A percentile compares a stretch with the other conserved stretches of the same genome.
phyloP scores from a whole-genome alignment of 1,284 basidiomycete genomes.

The Boletus sp. region DNA sequence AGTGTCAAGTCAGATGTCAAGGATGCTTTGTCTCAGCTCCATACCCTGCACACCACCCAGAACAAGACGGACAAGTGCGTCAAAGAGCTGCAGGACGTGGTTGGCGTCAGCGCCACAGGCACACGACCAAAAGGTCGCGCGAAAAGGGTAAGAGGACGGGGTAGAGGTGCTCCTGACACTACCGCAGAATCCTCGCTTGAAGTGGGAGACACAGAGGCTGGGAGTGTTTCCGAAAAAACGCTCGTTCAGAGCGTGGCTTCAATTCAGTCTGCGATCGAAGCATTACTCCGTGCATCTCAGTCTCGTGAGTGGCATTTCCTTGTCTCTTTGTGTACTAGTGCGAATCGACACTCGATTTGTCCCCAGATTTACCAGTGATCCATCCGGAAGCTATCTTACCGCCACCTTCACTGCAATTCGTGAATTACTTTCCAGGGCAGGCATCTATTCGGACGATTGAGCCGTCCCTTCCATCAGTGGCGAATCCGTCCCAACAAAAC shows the following conservation, averaged over 20 bases:
- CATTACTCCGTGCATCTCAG: conserved; percentile 13
- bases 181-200: neutral
- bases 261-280: conserved; percentile 29
- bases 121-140: neutral
- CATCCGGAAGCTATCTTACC: neutral
- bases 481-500: neutral
- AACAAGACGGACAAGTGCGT: conserved; percentile 17
- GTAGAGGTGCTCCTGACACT: neutral
- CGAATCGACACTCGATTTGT: neutral
- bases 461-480: neutral
- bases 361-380: neutral
- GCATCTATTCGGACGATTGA: neutral
- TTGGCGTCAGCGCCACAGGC: conserved; percentile 19
- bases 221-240: neutral
- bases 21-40: conserved; percentile 25
- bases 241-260: conserved; percentile 25
- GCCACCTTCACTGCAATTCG: neutral
- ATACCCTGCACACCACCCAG: conserved; percentile 21
- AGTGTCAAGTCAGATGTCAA: conserved; percentile 21
- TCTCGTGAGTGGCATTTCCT: conserved; percentile 19
- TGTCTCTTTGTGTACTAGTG: neutral
- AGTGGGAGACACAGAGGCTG: neutral
- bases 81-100: conserved; percentile 14
- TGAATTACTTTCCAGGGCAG: neutral
- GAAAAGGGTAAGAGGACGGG: neutral